phyloP scores from a whole-genome alignment of 352 stramenopile species.

The Globisporangium abappressorium region DNA sequence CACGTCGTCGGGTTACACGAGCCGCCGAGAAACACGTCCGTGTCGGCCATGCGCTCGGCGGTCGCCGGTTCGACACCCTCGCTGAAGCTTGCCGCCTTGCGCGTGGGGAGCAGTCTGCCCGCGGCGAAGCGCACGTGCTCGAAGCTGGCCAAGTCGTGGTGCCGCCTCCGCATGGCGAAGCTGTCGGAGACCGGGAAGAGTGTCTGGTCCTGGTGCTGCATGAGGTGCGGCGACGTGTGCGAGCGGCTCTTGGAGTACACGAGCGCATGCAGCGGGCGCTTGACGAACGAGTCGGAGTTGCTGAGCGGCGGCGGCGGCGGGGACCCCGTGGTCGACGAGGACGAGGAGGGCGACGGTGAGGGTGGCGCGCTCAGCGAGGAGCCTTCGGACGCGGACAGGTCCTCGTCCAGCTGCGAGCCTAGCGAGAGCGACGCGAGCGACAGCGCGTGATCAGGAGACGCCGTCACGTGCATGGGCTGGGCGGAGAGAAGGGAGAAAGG shows the following conservation, averaged over 20 bases:
- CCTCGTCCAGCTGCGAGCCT: neutral
- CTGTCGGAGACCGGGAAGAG: conserved; percentile 17
- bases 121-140: conserved; percentile 16
- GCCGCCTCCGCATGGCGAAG: conserved; percentile 12
- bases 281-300: conserved; percentile 11
- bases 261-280: conserved; percentile 40
- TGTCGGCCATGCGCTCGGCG: conserved; percentile 30
- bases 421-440: conserved; percentile 3
- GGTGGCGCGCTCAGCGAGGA: neutral
- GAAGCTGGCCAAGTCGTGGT: conserved; percentile 18
- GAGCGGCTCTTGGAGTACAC: conserved; percentile 42
- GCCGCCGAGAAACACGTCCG: conserved; percentile 79
- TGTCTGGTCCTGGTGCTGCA: conserved; percentile 30
- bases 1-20: conserved; percentile 90
- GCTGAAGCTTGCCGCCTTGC: conserved; percentile 56
- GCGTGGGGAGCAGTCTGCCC: conserved; percentile 19
- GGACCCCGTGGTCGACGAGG: conserved; percentile 1
- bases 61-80: conserved; percentile 36
- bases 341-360: neutral
- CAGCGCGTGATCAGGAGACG: neutral
- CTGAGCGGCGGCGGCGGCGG: neutral
- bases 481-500: neutral
- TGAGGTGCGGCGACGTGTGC: conserved; percentile 67
- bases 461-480: neutral
- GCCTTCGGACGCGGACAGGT: neutral